Conservation (phyloP, 345 rosid species). For the Murraya koenigii region DNA sequence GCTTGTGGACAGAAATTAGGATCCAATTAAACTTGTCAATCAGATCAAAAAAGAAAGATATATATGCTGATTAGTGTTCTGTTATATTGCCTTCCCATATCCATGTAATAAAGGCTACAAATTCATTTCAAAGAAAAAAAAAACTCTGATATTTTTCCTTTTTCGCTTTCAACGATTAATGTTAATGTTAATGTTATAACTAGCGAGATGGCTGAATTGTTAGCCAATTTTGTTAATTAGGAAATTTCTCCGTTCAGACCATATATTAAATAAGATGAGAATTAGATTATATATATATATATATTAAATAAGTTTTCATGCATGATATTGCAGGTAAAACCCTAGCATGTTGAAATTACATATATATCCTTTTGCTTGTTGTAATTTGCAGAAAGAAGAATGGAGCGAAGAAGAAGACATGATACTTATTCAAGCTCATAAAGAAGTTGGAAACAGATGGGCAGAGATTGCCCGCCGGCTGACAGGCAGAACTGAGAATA, state of each 20-base stretch:
- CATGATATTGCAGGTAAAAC: background rate
- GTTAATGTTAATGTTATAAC: background rate
- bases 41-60: background rate
- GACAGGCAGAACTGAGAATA: slow-evolving; percentile 62
- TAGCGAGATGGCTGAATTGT: background rate
- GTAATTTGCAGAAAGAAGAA: slow-evolving; percentile 50
- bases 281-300: background rate
- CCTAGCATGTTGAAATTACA: background rate
- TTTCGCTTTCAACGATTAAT: background rate
- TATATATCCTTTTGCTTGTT: background rate
- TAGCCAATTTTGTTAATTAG: background rate
- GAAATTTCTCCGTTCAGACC: no score
- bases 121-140: background rate
- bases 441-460: slow-evolving; percentile 62
- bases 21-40: background rate
- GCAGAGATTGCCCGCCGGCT: slow-evolving; percentile 62
- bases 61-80: background rate
- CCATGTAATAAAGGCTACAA: background rate
- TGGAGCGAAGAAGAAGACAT: slow-evolving; percentile 71
- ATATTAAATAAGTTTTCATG: background rate
- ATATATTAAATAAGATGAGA: background rate
- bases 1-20: background rate
- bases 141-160: background rate
- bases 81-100: background rate
- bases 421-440: slow-evolving; percentile 44